Base-by-base conservation (phyloP, 805 yeast species). In the Candida pini region DNA sequence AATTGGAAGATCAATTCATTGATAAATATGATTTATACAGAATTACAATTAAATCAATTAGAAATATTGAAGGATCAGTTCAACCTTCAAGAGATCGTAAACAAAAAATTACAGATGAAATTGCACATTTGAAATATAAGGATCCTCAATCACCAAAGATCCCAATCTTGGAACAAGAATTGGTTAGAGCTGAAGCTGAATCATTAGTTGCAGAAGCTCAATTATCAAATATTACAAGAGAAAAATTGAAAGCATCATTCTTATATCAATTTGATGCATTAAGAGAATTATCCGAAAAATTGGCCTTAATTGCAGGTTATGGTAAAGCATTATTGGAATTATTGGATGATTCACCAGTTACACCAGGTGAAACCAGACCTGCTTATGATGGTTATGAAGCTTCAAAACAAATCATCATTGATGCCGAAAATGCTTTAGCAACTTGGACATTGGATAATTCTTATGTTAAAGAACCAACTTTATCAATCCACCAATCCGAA, bases 121-220 rank as follows among this genome's bases (percentile, higher is more conserved):
- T 90, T 68, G 97, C 97, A 45, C 87, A 86, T 68, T 78, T 90
- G 68, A 92, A 92, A 72, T 92, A 92, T 76, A 90, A 90, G 76
- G 97, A 90, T 66, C 97, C 98, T 45, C 87, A 84, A 68, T 87
- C 96, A 36, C 94, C 96, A 63, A 90, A 90, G 74, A 84, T 90
- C 49, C 80, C 85, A 47, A 90, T 89, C 36, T 78, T 90, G 63
- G 98, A 90, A 74, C 97, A 92, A 71, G 97, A 92, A 69, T 77
- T 92, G 62, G 97, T 92, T 49, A 81, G 98, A 68, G 97, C 97
- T 34, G 98, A 90, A 73, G 97, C 97, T 48, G 97, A 92, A 71
- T 87, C 96, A 33, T 78, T 90, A 53, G 98, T 90, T 54, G 98
- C 98, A 41, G 98, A 90, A 73, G 97, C 97, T 40, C 98, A 90